Evolutionary conservation across 1,284 basidiomycete genomes (phyloP), one percentile per base, ranked within the genome.

Genomic region (Cryptococcus hybrid): DNA sequence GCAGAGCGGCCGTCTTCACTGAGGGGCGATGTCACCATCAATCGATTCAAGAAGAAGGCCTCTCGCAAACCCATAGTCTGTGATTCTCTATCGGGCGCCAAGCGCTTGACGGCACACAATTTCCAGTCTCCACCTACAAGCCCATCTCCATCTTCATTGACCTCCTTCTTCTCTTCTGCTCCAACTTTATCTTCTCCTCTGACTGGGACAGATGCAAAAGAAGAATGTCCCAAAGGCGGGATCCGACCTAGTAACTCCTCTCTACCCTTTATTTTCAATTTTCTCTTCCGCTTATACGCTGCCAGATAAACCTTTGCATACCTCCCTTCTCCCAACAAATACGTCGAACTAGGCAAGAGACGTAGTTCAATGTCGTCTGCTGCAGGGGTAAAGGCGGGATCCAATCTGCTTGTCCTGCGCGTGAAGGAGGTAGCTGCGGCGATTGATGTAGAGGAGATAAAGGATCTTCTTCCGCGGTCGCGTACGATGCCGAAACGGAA

Each of bases 41-140:
- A 67, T 8, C 77, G 71, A 52, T 77, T 71, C 37, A 81, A 70
- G 65, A 81, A 80, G 69, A 79, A 79, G 0, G 79, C 80, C 62
- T 81, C 80, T 51, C 77, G 71, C 12, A 80, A 65, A 2, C 78
- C 79, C 57, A 79, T 72, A 2, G 78, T 73, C 58, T 81, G 79
- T 11, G 69, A 71, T 52, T 81, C 79, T 18, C 77, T 68, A 57
- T 81, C 80, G 0, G 75, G 63, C 6, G 75, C 69, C 45, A 78
- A 63, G 2, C 76, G 66, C 64, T 82, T 82, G 13, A 77, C 79
- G 0, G 80, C 80, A 56, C 79, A 81, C 6, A 82, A 62, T 43
- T 57, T 62, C 78, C 80, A 79, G 9, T 43, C 52, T n/a, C 59
- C 61, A 11, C 59, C 62, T 11, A 54, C 55, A 12, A 60, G 39